Evolutionary conservation across 116 monocot genomes (phyloP).

Genomic region (Zostera marina): DNA sequence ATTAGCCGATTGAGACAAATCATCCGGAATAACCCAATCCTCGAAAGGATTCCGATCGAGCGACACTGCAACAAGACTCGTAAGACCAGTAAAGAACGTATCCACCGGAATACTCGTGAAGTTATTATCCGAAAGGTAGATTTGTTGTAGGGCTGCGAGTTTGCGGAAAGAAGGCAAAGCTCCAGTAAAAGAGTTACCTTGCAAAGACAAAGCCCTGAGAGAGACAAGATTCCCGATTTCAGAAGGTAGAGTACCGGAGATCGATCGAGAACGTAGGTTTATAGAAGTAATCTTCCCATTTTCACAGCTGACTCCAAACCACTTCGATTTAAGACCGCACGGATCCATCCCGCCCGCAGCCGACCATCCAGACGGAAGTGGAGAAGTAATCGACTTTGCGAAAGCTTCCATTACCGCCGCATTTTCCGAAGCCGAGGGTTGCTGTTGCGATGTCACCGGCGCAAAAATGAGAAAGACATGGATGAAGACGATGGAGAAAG

Average conservation of each 20-base stretch:
- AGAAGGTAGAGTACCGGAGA: slow-evolving; percentile 33
- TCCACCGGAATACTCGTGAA: slow-evolving; percentile 25
- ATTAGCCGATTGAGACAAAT: slow-evolving; percentile 8
- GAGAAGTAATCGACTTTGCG: slow-evolving; percentile 10
- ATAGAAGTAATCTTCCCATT: slow-evolving; percentile 29
- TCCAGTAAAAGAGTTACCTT: slow-evolving; percentile 27
- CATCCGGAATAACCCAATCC: slow-evolving; percentile 10
- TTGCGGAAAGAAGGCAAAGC: slow-evolving; percentile 1
- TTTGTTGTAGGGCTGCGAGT: neutral
- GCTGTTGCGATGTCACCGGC: no score
- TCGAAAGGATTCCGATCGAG: slow-evolving; percentile 18
- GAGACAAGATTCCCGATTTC: slow-evolving; percentile 24
- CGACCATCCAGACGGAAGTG: slow-evolving; percentile 11
- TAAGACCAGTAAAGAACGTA: slow-evolving; percentile 31
- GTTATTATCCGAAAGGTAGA: slow-evolving; percentile 26
- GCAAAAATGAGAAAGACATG: no score
- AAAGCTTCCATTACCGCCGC: slow-evolving; percentile 32
- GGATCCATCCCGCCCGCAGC: slow-evolving; percentile 16
- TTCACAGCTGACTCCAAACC: slow-evolving; percentile 30
- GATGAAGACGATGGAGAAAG: no score
- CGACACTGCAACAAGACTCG: slow-evolving; percentile 12
- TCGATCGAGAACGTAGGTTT: slow-evolving; percentile 13
- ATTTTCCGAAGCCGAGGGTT: slow-evolving; percentile 16
- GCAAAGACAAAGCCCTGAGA: slow-evolving; percentile 35
- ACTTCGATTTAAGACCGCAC: slow-evolving; percentile 7